Conservation (phyloP, 1,139 yeast species). For the Debaryomycetaceae sp. region DNA sequence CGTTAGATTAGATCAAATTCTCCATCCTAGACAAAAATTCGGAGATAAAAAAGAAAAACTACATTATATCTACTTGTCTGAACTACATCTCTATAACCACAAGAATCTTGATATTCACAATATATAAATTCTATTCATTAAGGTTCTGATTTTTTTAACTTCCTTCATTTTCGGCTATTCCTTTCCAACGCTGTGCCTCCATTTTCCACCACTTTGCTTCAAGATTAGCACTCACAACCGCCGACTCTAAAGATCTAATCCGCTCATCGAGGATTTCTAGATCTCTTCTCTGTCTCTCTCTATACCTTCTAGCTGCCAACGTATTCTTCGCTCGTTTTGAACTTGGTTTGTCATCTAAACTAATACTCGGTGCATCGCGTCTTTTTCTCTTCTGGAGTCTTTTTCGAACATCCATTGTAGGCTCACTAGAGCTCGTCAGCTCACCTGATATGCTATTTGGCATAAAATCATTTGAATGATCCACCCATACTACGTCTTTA, state of each 20-base stretch:
- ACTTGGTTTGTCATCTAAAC: constrained; percentile 1
- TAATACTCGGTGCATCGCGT: neutral
- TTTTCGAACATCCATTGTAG: constrained; percentile 9
- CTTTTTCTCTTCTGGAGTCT: constrained; percentile 8
- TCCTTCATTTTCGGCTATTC: constrained; percentile 7
- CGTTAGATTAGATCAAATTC: no score
- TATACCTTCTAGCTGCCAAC: constrained; percentile 19
- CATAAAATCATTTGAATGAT: constrained; percentile 3
- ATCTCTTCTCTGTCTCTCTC: constrained; percentile 16
- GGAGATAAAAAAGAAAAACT: no score
- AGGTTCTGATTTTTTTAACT: neutral
- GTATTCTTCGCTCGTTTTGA: constrained; percentile 15
- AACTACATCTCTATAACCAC: no score
- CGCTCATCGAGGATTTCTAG: constrained; percentile 16
- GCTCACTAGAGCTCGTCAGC: constrained; percentile 1
- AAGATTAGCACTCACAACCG: constrained; percentile 10
- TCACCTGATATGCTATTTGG: neutral
- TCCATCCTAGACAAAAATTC: no score
- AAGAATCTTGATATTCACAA: no score
- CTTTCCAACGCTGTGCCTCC: constrained; percentile 14
- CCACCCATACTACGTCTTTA: constrained; percentile 5
- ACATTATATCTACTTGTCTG: no score
- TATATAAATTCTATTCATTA: neutral
- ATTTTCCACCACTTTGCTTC: constrained; percentile 19
- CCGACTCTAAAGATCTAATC: constrained; percentile 14